Base-by-base conservation (phyloP, 108 stramenopile species). In the Fistulifera pelliculosa region DNA sequence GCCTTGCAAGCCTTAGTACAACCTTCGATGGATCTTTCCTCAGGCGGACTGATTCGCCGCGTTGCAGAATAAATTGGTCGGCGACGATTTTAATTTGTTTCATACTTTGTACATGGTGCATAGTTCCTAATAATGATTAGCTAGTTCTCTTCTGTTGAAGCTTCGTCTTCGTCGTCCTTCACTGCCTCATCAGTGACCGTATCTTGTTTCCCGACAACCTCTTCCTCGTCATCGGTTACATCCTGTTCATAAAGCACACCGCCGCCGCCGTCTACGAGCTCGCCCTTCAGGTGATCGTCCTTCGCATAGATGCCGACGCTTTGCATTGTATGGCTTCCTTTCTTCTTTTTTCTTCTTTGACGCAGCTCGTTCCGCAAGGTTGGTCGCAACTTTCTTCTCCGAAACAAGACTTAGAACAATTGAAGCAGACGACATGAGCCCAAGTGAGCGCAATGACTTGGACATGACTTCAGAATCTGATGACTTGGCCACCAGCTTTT, bases 271-370 rank as follows among this genome's bases (percentile, higher is more conserved):
- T 93, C 91, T 62, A 88, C 79, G 12, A 80, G 61, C 43, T 93
- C 84, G 5, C 64, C 85, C 54, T 93, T 93, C 41, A 61, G 68
- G 26, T 86, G 83, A 58, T 93, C 91, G 56, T 88, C 79, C 49
- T 82, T 86, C 0, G 85, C 42, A 56, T 93, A 93, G 24, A 93
- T 64, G n/a, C 91, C 91, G 27, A 86, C 76, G 42, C 81, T 83
- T 44, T 93, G 91, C 91, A 93, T 93, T 11, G 87, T 81, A 48
- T 93, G 87, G 47, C 80, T 85, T 0, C 90, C 90, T 23, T 73
- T 81, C 48, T 71, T 80, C 38, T 72, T 70, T 35, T 35, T 35
- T 35, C 44, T 75, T 83, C 49, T 76, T 76, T 3, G 76, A 64
- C 18, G 31, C 31, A 35, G 78, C 79, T 50, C 90, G 68, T 42